phyloP scores from a whole-genome alignment of 2,329 filamentous ascomycete species.

The Venturia effusa region DNA sequence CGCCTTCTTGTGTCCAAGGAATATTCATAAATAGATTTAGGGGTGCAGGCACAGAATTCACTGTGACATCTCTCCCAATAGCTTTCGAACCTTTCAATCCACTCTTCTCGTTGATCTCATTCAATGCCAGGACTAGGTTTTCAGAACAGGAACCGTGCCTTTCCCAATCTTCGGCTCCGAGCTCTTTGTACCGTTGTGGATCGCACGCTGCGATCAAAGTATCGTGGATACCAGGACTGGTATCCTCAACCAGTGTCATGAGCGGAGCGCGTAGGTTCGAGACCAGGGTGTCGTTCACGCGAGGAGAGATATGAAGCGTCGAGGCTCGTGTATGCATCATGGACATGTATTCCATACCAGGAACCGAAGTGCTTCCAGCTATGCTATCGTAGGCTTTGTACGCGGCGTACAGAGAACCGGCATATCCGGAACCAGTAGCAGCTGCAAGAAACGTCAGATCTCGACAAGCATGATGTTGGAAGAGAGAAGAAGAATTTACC shows the following conservation, averaged over 20 bases:
- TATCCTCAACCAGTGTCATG: constrained; percentile 24
- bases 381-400: constrained; percentile 35
- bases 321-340: constrained; percentile 26
- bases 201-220: constrained; percentile 27
- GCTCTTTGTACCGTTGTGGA: constrained; percentile 23
- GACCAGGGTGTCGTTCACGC: constrained; percentile 21
- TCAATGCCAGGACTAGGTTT: constrained; percentile 24
- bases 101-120: constrained; percentile 17
- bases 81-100: constrained; percentile 15
- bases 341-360: constrained; percentile 22
- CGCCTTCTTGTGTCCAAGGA: constrained; percentile 29
- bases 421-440: constrained; percentile 36
- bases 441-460: constrained; percentile 18
- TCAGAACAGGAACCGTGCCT: constrained; percentile 28
- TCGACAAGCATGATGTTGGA: not conserved
- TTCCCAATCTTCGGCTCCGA: constrained; percentile 19
- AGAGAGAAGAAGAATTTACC: constrained; percentile 19
- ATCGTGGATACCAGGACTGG: constrained; percentile 23
- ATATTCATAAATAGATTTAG: constrained; percentile 36
- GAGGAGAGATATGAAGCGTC: constrained; percentile 20
- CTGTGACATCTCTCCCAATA: constrained; percentile 15
- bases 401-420: constrained; percentile 36
- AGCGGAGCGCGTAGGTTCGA: constrained; percentile 24
- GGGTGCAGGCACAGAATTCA: constrained; percentile 20
- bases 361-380: not conserved